Percentiles rank a stretch among this genome's conserved stretches.
Evolutionary conservation across 192 early-diverging fungal species (phyloP).

Genomic region (Geosiphon pyriformis): DNA sequence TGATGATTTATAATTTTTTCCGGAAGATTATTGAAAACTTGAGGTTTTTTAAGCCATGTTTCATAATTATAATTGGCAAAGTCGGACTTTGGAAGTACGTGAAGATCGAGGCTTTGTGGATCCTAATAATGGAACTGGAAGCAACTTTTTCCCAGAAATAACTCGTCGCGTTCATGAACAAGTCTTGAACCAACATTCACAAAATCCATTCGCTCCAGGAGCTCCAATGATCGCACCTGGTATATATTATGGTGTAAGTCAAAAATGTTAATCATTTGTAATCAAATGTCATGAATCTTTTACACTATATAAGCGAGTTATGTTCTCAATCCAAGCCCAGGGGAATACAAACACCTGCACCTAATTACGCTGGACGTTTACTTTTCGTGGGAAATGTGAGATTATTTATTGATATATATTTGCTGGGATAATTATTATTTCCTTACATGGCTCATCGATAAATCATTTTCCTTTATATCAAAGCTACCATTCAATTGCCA

Average conservation of each 20-base stretch:
- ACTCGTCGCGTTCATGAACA: slow-evolving; percentile 1
- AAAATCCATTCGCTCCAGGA: not conserved
- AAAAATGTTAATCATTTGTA: not conserved
- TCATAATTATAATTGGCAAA: slow-evolving; percentile 65
- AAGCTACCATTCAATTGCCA: slow-evolving; percentile 66
- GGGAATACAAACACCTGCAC: slow-evolving; percentile 25
- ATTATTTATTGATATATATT: not conserved
- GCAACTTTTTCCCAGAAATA: no score
- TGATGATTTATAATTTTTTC: not conserved
- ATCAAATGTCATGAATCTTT: not conserved
- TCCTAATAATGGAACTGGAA: slow-evolving; percentile 24
- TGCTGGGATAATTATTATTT: not conserved
- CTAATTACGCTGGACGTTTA: slow-evolving; percentile 34
- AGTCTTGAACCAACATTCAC: not conserved
- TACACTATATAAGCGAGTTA: no score
- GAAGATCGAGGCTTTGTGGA: slow-evolving; percentile 60
- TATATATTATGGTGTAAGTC: not conserved
- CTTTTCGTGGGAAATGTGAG: slow-evolving; percentile 78
- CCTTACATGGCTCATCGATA: slow-evolving; percentile 18
- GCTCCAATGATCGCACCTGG: slow-evolving; percentile 4
- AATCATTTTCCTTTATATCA: not conserved
- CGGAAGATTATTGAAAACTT: not conserved
- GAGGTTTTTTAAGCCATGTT: slow-evolving; percentile 42
- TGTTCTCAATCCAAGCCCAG: no score
- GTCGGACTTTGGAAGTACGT: slow-evolving; percentile 66